Evolutionary conservation across 2,329 filamentous ascomycete species (phyloP).

Genomic region (Leptographium wingfieldii): DNA sequence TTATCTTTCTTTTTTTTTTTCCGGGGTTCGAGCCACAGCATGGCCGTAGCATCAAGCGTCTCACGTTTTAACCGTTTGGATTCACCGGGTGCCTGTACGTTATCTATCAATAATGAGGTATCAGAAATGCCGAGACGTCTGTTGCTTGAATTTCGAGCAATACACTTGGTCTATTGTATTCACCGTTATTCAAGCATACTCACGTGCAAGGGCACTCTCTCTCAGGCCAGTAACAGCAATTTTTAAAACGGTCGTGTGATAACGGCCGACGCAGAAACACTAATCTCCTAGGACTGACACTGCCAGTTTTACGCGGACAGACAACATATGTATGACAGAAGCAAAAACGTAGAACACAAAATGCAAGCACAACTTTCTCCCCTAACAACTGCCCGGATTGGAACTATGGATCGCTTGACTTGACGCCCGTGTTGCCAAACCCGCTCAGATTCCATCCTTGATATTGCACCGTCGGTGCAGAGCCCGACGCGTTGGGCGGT

Average conservation of each 20-base stretch:
- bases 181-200: not conserved
- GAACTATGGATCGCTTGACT: conserved; percentile 18
- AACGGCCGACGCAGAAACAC: not conserved
- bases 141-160: not conserved
- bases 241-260: not conserved
- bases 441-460: conserved; percentile 27
- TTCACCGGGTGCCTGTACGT: not conserved
- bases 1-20: not conserved
- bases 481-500: conserved; percentile 3
- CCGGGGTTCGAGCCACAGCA: not conserved
- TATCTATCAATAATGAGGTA: not conserved
- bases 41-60: not conserved
- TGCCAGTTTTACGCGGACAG: not conserved
- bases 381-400: not conserved
- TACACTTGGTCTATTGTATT: not conserved
- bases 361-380: not conserved
- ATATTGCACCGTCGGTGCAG: conserved; percentile 19
- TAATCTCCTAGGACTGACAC: not conserved
- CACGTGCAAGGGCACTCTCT: not conserved
- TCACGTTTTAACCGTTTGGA: not conserved
- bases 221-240: not conserved
- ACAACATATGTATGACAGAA: not conserved
- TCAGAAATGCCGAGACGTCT: not conserved
- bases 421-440: conserved; percentile 27
- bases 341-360: not conserved